phyloP scores from a whole-genome alignment of 2,329 filamentous ascomycete genomes.

The Macroventuria anomochaeta region DNA sequence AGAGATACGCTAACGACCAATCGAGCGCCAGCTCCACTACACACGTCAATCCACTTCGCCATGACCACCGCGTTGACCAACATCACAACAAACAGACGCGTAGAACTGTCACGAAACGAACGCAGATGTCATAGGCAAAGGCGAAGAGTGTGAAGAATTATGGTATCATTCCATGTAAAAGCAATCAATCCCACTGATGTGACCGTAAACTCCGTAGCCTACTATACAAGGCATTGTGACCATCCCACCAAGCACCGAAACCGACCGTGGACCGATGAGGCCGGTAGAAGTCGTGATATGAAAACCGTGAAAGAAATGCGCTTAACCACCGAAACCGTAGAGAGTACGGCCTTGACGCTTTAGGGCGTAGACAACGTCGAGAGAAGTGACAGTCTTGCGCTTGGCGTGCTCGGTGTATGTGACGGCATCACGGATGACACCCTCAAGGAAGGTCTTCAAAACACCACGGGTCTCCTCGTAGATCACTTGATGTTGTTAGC shows the following conservation, averaged over 20 bases:
- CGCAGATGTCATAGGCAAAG: not conserved
- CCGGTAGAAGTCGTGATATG: constrained; percentile 45
- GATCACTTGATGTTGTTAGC: constrained; percentile 63
- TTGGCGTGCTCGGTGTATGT: constrained; percentile 83
- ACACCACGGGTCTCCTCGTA: constrained; percentile 81
- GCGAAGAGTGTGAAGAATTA: constrained; percentile 32
- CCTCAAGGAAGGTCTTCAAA: constrained; percentile 79
- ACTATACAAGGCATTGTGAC: constrained; percentile 43
- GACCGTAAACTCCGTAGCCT: constrained; percentile 46
- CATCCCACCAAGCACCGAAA: constrained; percentile 59
- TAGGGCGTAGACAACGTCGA: constrained; percentile 69
- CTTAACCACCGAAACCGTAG: constrained; percentile 89
- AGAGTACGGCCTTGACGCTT: constrained; percentile 74
- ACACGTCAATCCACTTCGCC: not conserved
- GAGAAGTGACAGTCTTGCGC: constrained; percentile 77
- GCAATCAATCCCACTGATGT: constrained; percentile 36
- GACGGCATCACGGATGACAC: constrained; percentile 77
- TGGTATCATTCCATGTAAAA: constrained; percentile 47
- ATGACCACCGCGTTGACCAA: constrained; percentile 15
- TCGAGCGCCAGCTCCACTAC: not conserved
- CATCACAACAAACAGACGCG: constrained; percentile 15
- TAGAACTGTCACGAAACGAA: not conserved
- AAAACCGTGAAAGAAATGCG: constrained; percentile 42
- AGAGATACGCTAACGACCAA: not conserved
- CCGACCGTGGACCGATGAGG: constrained; percentile 60